Evolutionary conservation across 1,139 yeast species (phyloP).

Genomic region (Eremothecium sinecaudum): DNA sequence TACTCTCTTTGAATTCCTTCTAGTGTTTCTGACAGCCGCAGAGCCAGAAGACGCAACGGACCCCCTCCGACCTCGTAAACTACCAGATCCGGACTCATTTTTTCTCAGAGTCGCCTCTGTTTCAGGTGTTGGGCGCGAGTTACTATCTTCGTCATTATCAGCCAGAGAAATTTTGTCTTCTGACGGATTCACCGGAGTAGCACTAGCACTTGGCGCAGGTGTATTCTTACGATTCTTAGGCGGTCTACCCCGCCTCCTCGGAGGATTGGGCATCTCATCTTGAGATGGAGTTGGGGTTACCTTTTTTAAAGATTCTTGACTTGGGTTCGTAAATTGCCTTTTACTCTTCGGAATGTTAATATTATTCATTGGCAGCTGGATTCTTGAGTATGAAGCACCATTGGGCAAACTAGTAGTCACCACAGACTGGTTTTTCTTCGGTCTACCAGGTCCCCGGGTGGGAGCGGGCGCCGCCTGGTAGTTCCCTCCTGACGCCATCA

Average conservation of each 20-base stretch:
- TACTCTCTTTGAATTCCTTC: conserved; percentile 4
- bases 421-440: conserved; percentile 21
- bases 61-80: not conserved
- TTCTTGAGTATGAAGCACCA: conserved; percentile 8
- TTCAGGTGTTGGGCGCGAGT: not conserved
- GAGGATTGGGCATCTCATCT: conserved; percentile 5
- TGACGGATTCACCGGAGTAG: conserved; percentile 13
- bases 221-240: conserved; percentile 26
- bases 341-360: conserved; percentile 26
- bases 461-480: conserved; percentile 5
- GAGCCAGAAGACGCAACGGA: not conserved
- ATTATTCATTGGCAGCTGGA: conserved; percentile 23
- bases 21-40: conserved; percentile 3
- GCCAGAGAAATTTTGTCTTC: conserved; percentile 5
- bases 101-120: not conserved
- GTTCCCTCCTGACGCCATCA: conserved; percentile 3
- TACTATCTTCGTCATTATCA: conserved; percentile 7
- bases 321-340: conserved; percentile 33
- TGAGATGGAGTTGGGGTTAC: conserved; percentile 1
- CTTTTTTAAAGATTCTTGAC: conserved; percentile 9
- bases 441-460: conserved; percentile 30
- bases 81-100: not conserved
- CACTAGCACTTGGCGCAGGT: conserved; percentile 15
- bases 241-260: conserved; percentile 26
- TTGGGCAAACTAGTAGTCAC: conserved; percentile 7